Percentiles rank a stretch among this genome's conserved stretches.
phyloP scores from a whole-genome alignment of 306 rosid genomes.

The Inga oerstediana region DNA sequence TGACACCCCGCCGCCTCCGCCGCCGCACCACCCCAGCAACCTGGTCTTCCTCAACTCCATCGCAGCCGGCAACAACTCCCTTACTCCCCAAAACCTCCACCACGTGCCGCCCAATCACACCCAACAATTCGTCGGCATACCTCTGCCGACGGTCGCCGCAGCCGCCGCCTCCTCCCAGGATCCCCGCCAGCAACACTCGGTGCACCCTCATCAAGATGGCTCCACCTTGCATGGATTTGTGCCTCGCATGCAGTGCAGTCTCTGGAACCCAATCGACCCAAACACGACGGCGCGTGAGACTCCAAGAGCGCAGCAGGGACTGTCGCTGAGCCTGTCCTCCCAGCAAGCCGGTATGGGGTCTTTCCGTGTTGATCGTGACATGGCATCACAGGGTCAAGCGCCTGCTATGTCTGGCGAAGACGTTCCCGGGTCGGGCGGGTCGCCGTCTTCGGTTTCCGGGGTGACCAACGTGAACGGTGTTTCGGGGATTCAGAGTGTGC shows the following conservation, averaged over 20 bases:
- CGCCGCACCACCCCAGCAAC: slow-evolving; percentile 48
- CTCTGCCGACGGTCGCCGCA: slow-evolving; percentile 29
- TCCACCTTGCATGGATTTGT: slow-evolving; percentile 83
- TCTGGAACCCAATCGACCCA: slow-evolving; percentile 69
- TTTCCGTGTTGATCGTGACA: slow-evolving; percentile 42
- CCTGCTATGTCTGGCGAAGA: slow-evolving; percentile 51
- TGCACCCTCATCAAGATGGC: slow-evolving; percentile 56
- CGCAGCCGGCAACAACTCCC: slow-evolving; percentile 37
- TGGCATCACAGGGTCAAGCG: slow-evolving; percentile 36
- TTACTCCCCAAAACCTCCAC: slow-evolving; percentile 34
- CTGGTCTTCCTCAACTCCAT: slow-evolving; percentile 60
- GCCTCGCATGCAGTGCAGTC: slow-evolving; percentile 68
- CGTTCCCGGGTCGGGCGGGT: slow-evolving; percentile 57
- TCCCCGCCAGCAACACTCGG: slow-evolving; percentile 49
- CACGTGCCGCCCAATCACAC: slow-evolving; percentile 64
- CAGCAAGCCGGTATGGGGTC: slow-evolving; percentile 61
- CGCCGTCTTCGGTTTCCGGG: slow-evolving; percentile 64
- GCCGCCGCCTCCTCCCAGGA: slow-evolving; percentile 36
- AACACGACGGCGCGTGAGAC: slow-evolving; percentile 73
- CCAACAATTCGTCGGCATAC: slow-evolving; percentile 74
- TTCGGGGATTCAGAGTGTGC: slow-evolving; percentile 76
- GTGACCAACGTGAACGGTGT: slow-evolving; percentile 53
- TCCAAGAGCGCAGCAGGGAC: slow-evolving; percentile 69
- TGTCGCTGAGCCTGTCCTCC: slow-evolving; percentile 72
- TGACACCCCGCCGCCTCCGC: slow-evolving; percentile 65